phyloP scores from a whole-genome alignment of 1,284 basidiomycete genomes.

The Mycena sp. region DNA sequence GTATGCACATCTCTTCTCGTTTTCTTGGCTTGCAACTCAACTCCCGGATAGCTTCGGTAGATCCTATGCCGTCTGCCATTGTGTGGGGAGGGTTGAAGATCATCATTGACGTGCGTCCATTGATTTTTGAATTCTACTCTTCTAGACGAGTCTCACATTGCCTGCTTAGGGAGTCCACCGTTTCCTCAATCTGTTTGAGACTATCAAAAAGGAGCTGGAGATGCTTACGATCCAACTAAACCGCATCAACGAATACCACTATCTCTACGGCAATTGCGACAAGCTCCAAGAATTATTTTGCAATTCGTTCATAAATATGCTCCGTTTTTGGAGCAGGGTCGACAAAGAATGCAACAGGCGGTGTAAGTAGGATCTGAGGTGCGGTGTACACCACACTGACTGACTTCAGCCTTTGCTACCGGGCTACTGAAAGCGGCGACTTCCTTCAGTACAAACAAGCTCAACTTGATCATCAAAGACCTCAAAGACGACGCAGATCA shows the following conservation, averaged over 20 bases:
- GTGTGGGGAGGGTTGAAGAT: conserved; percentile 41
- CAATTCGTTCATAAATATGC: conserved; percentile 37
- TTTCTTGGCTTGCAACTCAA: no score
- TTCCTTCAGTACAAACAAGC: conserved; percentile 33
- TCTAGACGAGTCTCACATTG: not conserved
- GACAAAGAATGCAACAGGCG: conserved; percentile 38
- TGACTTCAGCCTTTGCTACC: conserved; percentile 12
- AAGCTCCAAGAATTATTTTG: conserved; percentile 36
- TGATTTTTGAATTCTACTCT: not conserved
- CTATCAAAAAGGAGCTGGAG: conserved; percentile 33
- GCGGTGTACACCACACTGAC: not conserved
- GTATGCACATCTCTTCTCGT: conserved; percentile 12
- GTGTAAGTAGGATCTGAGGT: conserved; percentile 22
- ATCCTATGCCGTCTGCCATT: conserved; percentile 39
- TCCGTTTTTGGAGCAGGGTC: conserved; percentile 41
- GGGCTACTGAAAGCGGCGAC: conserved; percentile 21
- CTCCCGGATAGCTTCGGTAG: conserved; percentile 28
- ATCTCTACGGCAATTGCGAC: conserved; percentile 35
- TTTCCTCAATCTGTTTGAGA: conserved; percentile 34
- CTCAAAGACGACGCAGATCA: conserved; percentile 31
- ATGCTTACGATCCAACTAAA: conserved; percentile 25
- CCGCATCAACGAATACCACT: conserved; percentile 31
- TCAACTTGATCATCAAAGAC: conserved; percentile 35
- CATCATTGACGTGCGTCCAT: conserved; percentile 37
- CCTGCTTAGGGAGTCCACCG: conserved; percentile 32